Base-by-base conservation (phyloP, 108 stramenopile genomes). In the Skeletonema costatum region DNA sequence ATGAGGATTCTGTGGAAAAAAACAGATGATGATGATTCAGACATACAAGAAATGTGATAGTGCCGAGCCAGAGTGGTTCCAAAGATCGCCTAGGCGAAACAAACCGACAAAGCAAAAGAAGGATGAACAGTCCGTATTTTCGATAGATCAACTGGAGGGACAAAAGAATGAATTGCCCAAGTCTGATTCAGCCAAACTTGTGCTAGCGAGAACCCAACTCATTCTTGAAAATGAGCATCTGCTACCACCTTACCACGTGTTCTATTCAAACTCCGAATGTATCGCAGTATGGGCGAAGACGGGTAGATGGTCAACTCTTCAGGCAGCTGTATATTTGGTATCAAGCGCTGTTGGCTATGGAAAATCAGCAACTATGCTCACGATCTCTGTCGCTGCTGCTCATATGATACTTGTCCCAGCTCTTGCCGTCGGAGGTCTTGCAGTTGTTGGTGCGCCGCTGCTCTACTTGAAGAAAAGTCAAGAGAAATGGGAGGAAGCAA, bases 281-380 rank as follows among this genome's bases (percentile, higher is more conserved):
- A 72, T 85, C 30, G 84, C 84, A 46, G 84, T 85, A 12, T 83
- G 84, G 84, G 77, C 76, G 36, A 85, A 85, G 64, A 85, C 84
- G 1, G 84, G 84, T 13, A 58, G 84, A 33, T 85, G 84, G 84
- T 81, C 79, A 33, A 85, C 84, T 50, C 68, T 85, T 9, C 84
- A 85, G 33, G 78, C 84, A 21, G 80, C 84, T 42, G 84, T 85
- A 6, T 85, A 81, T 32, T 68, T 85, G 12, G 75, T 71, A 21
- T 79, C 84, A 13, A 73, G 59, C 12, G 64, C 84, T 16, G 67
- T 85, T 19, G 84, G 84, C 1, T 66, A 64, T 53, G 84, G 71
- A 2, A 85, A 85, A 64, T 81, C 80, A 38, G 80, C 76, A 17
- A 81, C 80, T 4, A 77, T 85, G 84, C 44, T 77, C n/a, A 81